Evolutionary conservation across 352 stramenopile species (phyloP).

Genomic region (Pythium folliculosum): DNA sequence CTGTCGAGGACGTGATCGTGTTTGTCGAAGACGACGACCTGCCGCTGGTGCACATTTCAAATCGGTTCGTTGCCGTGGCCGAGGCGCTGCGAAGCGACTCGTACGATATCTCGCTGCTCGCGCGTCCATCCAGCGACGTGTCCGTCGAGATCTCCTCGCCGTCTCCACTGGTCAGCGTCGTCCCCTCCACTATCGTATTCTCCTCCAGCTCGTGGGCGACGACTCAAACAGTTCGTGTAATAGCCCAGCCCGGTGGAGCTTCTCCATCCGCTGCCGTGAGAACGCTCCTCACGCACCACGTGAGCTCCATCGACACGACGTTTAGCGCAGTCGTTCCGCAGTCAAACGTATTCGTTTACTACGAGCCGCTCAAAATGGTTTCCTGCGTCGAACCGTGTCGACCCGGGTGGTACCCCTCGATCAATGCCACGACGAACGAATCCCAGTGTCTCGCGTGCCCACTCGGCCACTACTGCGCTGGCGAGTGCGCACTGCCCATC

Average conservation of each 20-base stretch:
- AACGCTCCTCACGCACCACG: constrained; percentile 37
- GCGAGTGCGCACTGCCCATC: constrained; percentile 39
- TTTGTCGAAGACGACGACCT: constrained; percentile 57
- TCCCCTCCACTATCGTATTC: constrained; percentile 40
- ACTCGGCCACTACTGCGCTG: constrained; percentile 49
- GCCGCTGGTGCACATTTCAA: constrained; percentile 53
- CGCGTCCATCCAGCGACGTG: constrained; percentile 43
- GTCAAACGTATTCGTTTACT: constrained; percentile 52
- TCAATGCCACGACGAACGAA: constrained; percentile 36
- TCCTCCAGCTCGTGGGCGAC: constrained; percentile 39
- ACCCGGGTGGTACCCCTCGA: constrained; percentile 49
- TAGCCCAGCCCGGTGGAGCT: background rate
- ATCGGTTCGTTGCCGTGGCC: constrained; percentile 45
- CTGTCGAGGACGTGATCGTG: constrained; percentile 35
- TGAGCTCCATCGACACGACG: constrained; percentile 43
- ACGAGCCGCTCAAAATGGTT: constrained; percentile 46
- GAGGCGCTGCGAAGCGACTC: constrained; percentile 50
- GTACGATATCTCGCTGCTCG: constrained; percentile 51
- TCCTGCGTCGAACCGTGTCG: constrained; percentile 52
- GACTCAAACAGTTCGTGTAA: constrained; percentile 38
- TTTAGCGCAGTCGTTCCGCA: constrained; percentile 45
- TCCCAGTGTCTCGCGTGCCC: constrained; percentile 49
- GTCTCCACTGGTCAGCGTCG: constrained; percentile 30
- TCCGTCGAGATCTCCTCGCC: constrained; percentile 32
- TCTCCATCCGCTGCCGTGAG: constrained; percentile 4